phyloP scores from a whole-genome alignment of 352 stramenopile species.

The Phytophthora rubi region DNA sequence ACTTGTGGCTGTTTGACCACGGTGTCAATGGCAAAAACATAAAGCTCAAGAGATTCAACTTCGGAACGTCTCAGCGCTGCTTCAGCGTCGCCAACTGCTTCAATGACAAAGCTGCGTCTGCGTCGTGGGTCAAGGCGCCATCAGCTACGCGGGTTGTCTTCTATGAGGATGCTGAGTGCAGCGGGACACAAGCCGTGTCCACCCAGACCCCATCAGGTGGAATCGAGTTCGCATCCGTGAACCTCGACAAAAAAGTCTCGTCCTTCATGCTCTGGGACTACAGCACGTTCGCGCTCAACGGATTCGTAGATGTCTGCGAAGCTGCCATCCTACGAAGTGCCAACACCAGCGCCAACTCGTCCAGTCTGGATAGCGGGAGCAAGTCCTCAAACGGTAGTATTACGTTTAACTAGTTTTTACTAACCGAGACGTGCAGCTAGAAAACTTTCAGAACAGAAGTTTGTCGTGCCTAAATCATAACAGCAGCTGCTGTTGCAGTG shows the following conservation, averaged over 20 bases:
- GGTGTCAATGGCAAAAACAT: constrained; percentile 31
- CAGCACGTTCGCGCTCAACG: constrained; percentile 12
- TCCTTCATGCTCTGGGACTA: constrained; percentile 45
- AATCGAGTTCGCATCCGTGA: constrained; percentile 26
- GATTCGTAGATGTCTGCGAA: constrained; percentile 30
- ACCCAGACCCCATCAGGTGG: constrained; percentile 6
- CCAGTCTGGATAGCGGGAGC: not conserved
- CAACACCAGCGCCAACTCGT: not conserved
- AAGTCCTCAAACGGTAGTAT: not conserved
- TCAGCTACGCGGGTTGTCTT: constrained; percentile 24
- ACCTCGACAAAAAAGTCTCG: constrained; percentile 34
- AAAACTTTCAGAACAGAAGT: not conserved
- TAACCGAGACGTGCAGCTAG: not conserved
- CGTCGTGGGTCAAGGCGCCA: constrained; percentile 29
- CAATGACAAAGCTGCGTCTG: constrained; percentile 28
- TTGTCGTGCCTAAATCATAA: not conserved
- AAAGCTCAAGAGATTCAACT: constrained; percentile 36
- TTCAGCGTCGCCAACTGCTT: constrained; percentile 34
- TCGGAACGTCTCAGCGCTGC: constrained; percentile 29
- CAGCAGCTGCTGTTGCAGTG: too few relatives aligned
- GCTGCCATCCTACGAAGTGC: not conserved
- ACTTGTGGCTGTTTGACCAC: constrained; percentile 31
- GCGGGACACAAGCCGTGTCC: constrained; percentile 16
- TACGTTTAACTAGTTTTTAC: not conserved
- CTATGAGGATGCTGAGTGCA: constrained; percentile 30